Conservation (phyloP, 345 rosid genomes). For the Syzygium grande region DNA sequence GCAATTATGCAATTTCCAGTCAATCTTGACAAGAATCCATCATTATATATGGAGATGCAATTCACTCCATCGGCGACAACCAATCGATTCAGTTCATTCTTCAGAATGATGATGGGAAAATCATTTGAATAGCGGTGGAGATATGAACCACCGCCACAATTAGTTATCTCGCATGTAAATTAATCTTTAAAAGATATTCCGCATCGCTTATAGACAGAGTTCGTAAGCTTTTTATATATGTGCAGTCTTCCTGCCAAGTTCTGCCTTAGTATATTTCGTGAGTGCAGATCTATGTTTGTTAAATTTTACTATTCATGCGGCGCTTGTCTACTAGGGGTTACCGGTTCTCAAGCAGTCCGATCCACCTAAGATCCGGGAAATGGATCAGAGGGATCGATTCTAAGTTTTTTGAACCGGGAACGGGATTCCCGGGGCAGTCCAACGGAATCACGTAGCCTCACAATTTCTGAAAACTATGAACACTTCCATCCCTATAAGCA, state of each 20-base stretch:
- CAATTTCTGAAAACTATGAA: too few relatives aligned
- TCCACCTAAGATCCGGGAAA: too few relatives aligned
- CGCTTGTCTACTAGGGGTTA: neutral
- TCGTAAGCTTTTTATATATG: neutral
- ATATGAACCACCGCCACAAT: neutral
- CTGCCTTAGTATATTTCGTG: neutral
- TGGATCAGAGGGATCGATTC: too few relatives aligned
- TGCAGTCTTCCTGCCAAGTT: neutral
- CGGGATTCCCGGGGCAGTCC: too few relatives aligned
- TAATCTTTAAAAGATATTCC: neutral
- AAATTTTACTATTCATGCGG: neutral
- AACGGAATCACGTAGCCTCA: too few relatives aligned
- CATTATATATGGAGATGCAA: neutral
- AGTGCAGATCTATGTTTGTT: rapidly evolving
- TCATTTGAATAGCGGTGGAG: neutral
- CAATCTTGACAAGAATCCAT: neutral
- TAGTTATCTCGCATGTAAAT: neutral
- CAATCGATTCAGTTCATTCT: neutral
- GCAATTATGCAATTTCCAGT: neutral
- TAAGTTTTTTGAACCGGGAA: too few relatives aligned
- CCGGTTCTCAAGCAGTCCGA: too few relatives aligned
- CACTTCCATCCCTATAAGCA: too few relatives aligned
- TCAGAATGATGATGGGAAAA: neutral
- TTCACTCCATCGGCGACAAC: neutral
- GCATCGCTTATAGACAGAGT: neutral